Base-by-base conservation (phyloP, 257 asterid species). In the Parsonsia alboflavescens region DNA sequence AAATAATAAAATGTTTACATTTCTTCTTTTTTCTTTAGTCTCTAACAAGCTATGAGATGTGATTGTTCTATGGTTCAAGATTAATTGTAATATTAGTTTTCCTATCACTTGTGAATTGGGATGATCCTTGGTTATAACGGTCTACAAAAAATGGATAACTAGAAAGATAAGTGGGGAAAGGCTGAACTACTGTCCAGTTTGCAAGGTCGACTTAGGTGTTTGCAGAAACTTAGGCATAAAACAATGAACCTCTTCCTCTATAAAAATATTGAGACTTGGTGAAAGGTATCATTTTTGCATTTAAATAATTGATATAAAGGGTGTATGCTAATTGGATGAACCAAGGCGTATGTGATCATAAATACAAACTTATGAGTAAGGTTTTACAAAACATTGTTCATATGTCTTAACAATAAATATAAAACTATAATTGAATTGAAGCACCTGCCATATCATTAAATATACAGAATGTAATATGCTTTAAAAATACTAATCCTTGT, bases 141-240 rank as follows among this genome's bases (percentile, higher is more conserved):
- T 89, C 82, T 91, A 96, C 81, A 82, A 82, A 79, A 82, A 81
- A 65, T 91, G 97, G 84, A 88, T 89, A 75, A 75, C 76, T 70
- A 68, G 70, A 77, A 89, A 82, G 79, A 80, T 91, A 36, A 70
- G 69, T 19, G 81, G 83, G 49, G 93, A 78, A 78, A 87, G 80
- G 69, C 80, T 74, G 79, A 82, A 78, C 13, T 73, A 72, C 15
- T 89, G 97, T 54, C 97, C 92, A 44, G 70, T 77, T 44, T 91
- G 97, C 81, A 76, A 79, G 58, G 76, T 75, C 2, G 77, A 85
- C 64, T 68, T 91, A 80, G 93, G 96, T 57, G 83, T 87, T 73
- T 86, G 80, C 93, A 89, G 73, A 91, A 85, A 81, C 75, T 91
- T 77, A 91, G 88, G 96, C 87, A 67, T 71, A 81, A 69, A 81